Base-by-base conservation (phyloP, 129 eudicot species). In the Gnaphalium uliginosum region DNA sequence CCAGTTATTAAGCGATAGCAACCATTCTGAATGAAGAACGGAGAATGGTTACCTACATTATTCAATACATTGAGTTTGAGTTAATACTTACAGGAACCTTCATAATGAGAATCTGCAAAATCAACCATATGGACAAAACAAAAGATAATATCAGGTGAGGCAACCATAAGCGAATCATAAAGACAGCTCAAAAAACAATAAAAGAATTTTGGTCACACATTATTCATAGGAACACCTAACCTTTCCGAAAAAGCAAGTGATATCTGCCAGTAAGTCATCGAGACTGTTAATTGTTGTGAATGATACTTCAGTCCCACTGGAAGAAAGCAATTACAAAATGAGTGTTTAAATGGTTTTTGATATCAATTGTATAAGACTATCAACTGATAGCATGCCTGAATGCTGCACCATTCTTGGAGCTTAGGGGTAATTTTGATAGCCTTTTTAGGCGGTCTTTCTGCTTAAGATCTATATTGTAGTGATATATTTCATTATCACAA, bases 231-330 rank as follows among this genome's bases (percentile, higher is more conserved):
- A 69, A 78, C 71, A 68, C 18, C 72, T 77, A 62, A 89, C 98
- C 97, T 90, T 88, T 60, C 27, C 82, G 46, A 90, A 74, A 79
- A 82, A 85, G 73, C 23, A 48, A 64, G 86, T 71, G 24, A 94
- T 70, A 53, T 81, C 83, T 43, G 78, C 75, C 84, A 79, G 72
- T 77, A 94, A 67, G 56, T 53, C 72, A 70, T 85, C 83, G 35
- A 85, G 51, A 53, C 81, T 80, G 72, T 72, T 86, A 59, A 71
- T 66, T 29, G 81, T 57, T 61, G 87, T 74, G 32, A 90, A 67
- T 51, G 96, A 88, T 83, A 87, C 93, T 85, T 94, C 93, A 63
- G 93, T 89, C 51, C 98, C 98, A 87, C 98, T 94, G 89, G 21
- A 71, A 69, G 60, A 71, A 81, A 78, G 35, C 15, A 53, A 76